Base-by-base conservation (phyloP, 495 filamentous ascomycete genomes). In the Ascobolus immersus region DNA sequence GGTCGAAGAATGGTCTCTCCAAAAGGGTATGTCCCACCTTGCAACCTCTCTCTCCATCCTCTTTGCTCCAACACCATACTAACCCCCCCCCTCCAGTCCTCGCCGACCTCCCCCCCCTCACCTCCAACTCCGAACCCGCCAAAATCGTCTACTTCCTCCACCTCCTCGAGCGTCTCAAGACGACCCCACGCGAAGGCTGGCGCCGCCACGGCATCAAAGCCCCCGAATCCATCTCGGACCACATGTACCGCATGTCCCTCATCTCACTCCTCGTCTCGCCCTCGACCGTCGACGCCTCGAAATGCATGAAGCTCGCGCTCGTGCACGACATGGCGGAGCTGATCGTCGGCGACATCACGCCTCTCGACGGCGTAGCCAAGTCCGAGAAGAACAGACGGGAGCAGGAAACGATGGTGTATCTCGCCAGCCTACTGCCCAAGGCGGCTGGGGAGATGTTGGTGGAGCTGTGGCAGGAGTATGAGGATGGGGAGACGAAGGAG, bases 221-320 rank as follows among this genome's bases (percentile, higher is more conserved):
- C 20, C 2, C 20, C 46, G 86, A 96, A 54, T 86, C 77, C 1
- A 92, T 96, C 52, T 65, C 79, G 17, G 86, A 96, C 55, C 86
- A 96, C 60, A 96, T 96, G 86, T 94, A 96, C 55, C 78, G 86
- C 48, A 96, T 96, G 86, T 79, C 82, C 31, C 68, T 96, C 47
- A 77, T 94, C 56, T 77, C 77, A 21, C 76, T 96, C 69, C 64
- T 94, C 33, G 81, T 78, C n/a, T 89, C 86, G 12, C 59, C 77
- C 10, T 65, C 90, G 8, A 57, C 70, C 7, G 52, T 96, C 43
- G 69, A 94, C 50, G 62, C 91, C 39, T 58, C 65, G 2, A 72
- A 69, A 41, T 93, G 86, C 60, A 80, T 77, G 44, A 73, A 77
- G 53, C 84, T 96, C 77, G 80, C 79, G 10, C 61, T 96, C 22